Percentiles rank a stretch among this genome's conserved stretches.
Conservation (phyloP, 2,329 filamentous ascomycete species). For the Paraphaeosphaeria sporulosa region DNA sequence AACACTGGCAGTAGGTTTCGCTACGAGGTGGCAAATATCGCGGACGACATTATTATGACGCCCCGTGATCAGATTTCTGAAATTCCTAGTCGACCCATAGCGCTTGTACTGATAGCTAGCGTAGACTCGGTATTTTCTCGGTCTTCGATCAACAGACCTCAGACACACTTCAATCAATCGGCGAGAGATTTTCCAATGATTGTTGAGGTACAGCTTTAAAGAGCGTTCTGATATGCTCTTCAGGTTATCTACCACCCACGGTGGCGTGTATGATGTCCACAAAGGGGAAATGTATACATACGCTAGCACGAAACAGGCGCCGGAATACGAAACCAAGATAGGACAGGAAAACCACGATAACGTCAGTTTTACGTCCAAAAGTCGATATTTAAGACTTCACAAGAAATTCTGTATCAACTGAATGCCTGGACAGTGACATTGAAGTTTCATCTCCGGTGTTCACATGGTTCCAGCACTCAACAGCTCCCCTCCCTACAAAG, state of each 20-base stretch:
- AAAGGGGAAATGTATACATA: background rate
- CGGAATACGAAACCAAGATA: slow-evolving; percentile 5
- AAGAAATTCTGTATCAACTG: too few species aligned
- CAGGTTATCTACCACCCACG: background rate
- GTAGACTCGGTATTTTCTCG: background rate
- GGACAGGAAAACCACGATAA: background rate
- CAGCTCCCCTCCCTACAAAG: too few species aligned
- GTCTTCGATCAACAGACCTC: background rate
- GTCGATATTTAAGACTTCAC: too few species aligned
- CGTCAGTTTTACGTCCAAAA: background rate
- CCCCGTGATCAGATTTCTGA: background rate
- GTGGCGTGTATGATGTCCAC: background rate
- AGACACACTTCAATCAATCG: background rate
- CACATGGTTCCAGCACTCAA: too few species aligned
- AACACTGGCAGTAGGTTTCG: background rate
- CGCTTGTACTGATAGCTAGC: background rate
- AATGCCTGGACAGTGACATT: too few species aligned
- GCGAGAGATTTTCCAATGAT: background rate
- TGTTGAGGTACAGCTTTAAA: background rate
- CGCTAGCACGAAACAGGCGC: slow-evolving; percentile 3
- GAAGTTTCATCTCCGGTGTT: too few species aligned
- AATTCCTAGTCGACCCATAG: background rate
- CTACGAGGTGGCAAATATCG: background rate
- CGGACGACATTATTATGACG: background rate
- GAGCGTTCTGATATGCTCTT: background rate